Evolutionary conservation across 2,329 filamentous ascomycete genomes (phyloP).

Genomic region (Parascedosporium putredinis): DNA sequence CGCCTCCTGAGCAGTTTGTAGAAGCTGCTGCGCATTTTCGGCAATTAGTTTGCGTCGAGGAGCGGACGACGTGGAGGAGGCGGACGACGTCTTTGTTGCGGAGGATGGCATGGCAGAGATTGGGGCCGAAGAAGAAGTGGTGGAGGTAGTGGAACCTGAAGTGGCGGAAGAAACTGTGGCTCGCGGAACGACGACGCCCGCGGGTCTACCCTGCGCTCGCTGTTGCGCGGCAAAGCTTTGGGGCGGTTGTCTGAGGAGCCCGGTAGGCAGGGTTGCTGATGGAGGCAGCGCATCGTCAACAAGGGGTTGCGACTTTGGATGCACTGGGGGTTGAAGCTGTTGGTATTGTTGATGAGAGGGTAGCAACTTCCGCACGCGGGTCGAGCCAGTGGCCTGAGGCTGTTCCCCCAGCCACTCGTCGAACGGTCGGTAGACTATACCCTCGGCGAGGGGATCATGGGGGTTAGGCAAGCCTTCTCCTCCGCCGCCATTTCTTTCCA

Average conservation of each 20-base stretch:
- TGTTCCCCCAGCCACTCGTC: slow-evolving; percentile 50
- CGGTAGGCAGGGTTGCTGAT: slow-evolving; percentile 13
- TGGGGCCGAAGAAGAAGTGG: background rate
- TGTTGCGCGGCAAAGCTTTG: slow-evolving; percentile 60
- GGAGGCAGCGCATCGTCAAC: slow-evolving; percentile 7
- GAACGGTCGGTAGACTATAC: slow-evolving; percentile 54
- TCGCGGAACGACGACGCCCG: background rate
- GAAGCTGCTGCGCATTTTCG: background rate
- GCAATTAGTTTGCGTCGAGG: background rate
- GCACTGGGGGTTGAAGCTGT: background rate
- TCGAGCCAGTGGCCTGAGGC: slow-evolving; percentile 2
- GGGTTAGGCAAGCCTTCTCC: slow-evolving; percentile 55
- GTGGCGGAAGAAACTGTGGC: background rate
- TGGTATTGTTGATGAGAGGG: slow-evolving; percentile 1
- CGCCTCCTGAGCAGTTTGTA: background rate
- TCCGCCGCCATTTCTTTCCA: slow-evolving; percentile 60
- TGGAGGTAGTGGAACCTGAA: background rate
- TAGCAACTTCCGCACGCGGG: background rate
- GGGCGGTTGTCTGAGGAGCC: slow-evolving; percentile 41
- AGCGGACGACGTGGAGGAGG: too few relatives aligned
- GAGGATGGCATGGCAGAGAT: background rate
- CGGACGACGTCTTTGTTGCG: background rate
- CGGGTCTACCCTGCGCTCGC: slow-evolving; percentile 37
- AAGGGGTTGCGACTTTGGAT: background rate
- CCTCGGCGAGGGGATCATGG: slow-evolving; percentile 48